Evolutionary conservation across 352 stramenopile species (phyloP), one percentile per base, ranked within the genome.

Genomic region (Pythium aquatile): DNA sequence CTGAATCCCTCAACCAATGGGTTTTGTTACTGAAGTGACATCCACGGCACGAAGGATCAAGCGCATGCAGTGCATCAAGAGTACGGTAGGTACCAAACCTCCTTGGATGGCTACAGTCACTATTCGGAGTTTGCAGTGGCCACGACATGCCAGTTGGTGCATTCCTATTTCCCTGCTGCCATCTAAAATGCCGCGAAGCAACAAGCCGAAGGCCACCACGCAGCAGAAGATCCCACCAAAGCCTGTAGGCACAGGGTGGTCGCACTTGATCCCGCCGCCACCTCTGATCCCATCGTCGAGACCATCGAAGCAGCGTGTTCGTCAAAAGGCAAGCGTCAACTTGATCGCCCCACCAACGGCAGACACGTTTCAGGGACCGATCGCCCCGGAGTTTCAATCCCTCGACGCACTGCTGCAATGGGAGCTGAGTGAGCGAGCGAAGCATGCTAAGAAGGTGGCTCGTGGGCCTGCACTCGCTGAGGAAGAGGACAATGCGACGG

Each of bases 81-180:
- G 20, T 24, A 24, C 20, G 20, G 20, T 24, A 24, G 20, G 20
- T 24, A 24, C 20, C 20, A 24, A 24, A 24, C 20, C 20, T 24
- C 20, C 20, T 24, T 24, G 20, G 26, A 51, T 51, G 35, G 54
- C 44, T 51, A 51, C 44, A 51, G 44, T 51, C 44, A 51, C 44
- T 51, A 51, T 51, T 51, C 2, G 29, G 44, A 29, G n/a, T 5
- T 20, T 20, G 44, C 24, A n/a, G 14, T 51, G 44, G 14, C 17
- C 44, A n/a, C 6, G 44, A 51, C 29, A n/a, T 29, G 44, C 16
- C 44, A 47, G 39, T 47, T 47, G 7, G 5, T 2, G 8, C 5
- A 4, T 24, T 6, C 26, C 40, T 13, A 24, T 24, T 24, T 24
- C 20, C 13, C 37, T 17, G 3, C 37, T 9, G 13, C 37, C 2